Evolutionary conservation across 768 basidiomycete genomes (phyloP).

Genomic region (Russula compacta): DNA sequence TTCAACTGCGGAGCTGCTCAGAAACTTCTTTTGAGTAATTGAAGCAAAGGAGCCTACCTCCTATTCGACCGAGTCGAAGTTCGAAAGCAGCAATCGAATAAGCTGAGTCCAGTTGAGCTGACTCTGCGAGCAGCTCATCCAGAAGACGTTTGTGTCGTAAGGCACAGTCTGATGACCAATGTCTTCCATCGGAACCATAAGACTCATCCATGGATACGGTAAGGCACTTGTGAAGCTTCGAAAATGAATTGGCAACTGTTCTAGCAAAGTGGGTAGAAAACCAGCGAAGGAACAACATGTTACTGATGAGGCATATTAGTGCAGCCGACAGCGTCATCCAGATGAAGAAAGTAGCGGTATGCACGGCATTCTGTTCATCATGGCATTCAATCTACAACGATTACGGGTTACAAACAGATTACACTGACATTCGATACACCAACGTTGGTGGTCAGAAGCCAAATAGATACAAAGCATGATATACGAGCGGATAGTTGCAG

Average conservation of each 20-base stretch:
- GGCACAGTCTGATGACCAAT: constrained; percentile 14
- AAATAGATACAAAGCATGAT: constrained; percentile 39
- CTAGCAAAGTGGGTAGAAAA: constrained; percentile 36
- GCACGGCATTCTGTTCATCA: constrained; percentile 22
- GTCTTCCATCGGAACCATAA: constrained; percentile 20
- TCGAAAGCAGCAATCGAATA: constrained; percentile 41
- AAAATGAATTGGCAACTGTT: constrained; percentile 31
- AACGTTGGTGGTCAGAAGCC: constrained; percentile 34
- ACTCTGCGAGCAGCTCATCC: constrained; percentile 27
- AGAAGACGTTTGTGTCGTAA: constrained; percentile 20
- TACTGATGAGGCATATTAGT: constrained; percentile 29
- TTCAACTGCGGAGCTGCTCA: constrained; percentile 27
- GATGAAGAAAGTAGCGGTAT: constrained; percentile 28
- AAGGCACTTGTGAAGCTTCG: constrained; percentile 29
- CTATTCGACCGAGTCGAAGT: constrained; percentile 35
- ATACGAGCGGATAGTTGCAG: constrained; percentile 37
- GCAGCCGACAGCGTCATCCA: constrained; percentile 37
- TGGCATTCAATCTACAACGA: not conserved
- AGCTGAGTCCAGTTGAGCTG: constrained; percentile 32
- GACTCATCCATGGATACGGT: constrained; percentile 25
- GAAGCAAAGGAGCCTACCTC: constrained; percentile 26
- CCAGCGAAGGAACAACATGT: constrained; percentile 34
- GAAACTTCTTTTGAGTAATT: not conserved
- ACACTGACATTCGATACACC: constrained; percentile 28
- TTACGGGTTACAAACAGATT: not conserved